Conservation (phyloP, 2,329 filamentous ascomycete species). For the Paecilomyces variotii region DNA sequence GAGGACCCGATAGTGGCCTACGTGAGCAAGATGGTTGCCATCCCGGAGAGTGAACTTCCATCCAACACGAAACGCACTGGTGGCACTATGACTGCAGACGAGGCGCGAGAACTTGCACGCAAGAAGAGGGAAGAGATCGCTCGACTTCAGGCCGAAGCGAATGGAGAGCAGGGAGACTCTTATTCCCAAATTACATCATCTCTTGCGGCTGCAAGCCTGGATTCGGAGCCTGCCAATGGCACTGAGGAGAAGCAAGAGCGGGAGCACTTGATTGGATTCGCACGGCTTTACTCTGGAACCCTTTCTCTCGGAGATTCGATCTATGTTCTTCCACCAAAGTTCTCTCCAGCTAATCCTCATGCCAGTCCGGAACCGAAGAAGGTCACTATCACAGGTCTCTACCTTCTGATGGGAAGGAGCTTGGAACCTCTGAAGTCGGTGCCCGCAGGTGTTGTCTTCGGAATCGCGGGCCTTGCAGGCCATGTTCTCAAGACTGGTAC, state of each 20-base stretch:
- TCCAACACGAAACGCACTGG: constrained; percentile 69
- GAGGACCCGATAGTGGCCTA: constrained; percentile 82
- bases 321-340: constrained; percentile 89
- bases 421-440: constrained; percentile 76
- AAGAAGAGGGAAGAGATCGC: constrained; percentile 86
- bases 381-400: constrained; percentile 77
- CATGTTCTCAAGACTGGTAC: constrained; percentile 95
- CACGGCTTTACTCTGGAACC: constrained; percentile 84
- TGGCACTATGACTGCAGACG: constrained; percentile 69
- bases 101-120: constrained; percentile 78
- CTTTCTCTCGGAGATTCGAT: constrained; percentile 82
- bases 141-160: constrained; percentile 59
- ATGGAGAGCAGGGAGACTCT: constrained; percentile 36
- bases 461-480: constrained; percentile 84
- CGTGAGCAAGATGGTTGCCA: constrained; percentile 95
- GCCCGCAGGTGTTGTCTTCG: constrained; percentile 90
- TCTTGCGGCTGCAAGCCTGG: constrained; percentile 53
- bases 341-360: constrained; percentile 70
- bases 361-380: constrained; percentile 67
- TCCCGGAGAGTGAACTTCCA: constrained; percentile 85
- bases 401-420: constrained; percentile 90
- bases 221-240: constrained; percentile 41
- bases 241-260: constrained; percentile 58
- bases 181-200: constrained; percentile 52
- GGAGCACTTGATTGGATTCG: constrained; percentile 91